Conservation (phyloP, 345 rosid species). For the Eucalyptus shirleyi region DNA sequence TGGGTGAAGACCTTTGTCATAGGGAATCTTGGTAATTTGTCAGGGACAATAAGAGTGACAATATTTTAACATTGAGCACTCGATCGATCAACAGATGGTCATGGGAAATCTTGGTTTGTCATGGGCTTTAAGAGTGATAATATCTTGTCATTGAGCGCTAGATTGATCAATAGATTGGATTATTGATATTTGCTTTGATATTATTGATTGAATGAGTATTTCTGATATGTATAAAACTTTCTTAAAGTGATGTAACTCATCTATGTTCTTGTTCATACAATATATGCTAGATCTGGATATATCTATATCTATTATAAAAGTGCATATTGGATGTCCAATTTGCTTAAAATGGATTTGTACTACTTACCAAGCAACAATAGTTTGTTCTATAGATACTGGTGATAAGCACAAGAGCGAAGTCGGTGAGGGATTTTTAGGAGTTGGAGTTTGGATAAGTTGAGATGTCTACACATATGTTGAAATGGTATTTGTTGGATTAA, state of each 20-base stretch:
- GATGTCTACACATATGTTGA: background rate
- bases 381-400: background rate
- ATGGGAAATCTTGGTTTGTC: too few species aligned
- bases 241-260: background rate
- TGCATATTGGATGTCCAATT: background rate
- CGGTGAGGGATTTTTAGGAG: background rate
- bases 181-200: background rate
- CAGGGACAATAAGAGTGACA: too few species aligned
- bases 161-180: background rate
- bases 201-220: background rate
- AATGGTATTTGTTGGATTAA: background rate
- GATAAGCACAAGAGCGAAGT: background rate
- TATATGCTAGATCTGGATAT: background rate
- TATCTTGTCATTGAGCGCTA: background rate
- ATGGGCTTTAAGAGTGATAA: too few species aligned
- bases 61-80: too few species aligned
- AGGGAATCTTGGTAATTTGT: too few species aligned
- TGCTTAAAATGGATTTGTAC: background rate
- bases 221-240: background rate
- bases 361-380: rapidly evolving
- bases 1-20: too few species aligned
- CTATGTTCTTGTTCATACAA: background rate
- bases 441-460: background rate
- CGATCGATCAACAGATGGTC: rapidly evolving
- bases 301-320: background rate